Base-by-base conservation (phyloP, 2,329 filamentous ascomycete species). In the Monilinia aucupariae region DNA sequence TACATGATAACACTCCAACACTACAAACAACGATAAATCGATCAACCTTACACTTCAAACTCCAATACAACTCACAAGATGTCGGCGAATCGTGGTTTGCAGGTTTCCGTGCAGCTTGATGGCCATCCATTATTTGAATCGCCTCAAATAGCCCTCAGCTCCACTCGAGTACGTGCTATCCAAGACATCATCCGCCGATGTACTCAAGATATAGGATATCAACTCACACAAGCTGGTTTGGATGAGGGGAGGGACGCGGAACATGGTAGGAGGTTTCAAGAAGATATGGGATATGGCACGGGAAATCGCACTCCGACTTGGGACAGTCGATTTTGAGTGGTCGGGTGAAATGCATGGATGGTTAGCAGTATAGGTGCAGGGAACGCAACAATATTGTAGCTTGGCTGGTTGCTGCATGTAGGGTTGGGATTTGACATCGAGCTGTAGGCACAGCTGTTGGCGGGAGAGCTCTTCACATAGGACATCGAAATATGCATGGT, bases 271-370 rank as follows among this genome's bases (percentile, higher is more conserved):
- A 12, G 4, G 32, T 32, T 17, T n/a, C 27, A 45, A 4, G 41
- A 22, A 22, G 4, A 9, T 12, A 6, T 32, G 12, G 45, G 53
- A 3, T 25, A 43, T 4, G 20, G 17, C 3, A 34, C 32, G 20
- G 20, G 9, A 15, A 32, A 45, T 22, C 2, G 9, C 10, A 8
- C 9, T 15, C 53, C 27, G 34, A 9, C 20, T 17, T 56, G 27
- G 39, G 53, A 47, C 17, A 8, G 10, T 4, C 20, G 39, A 1
- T 45, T 22, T 17, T 56, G 13, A 56, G 7, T 32, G 27, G 6
- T 30, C 2, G 12, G 4, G 10, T 5, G 2, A 27, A n/a, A 6
- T n/a, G 1, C 17, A 6, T 10, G 2, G 7, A n/a, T 15, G 7
- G 15, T 8, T 10, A 32, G 25, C 17, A 17, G 17, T 17, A 10